Percentiles rank a stretch among this genome's conserved stretches.
Evolutionary conservation across 1,284 basidiomycete genomes (phyloP).

Genomic region (Erythrobasidium hasegawianum): DNA sequence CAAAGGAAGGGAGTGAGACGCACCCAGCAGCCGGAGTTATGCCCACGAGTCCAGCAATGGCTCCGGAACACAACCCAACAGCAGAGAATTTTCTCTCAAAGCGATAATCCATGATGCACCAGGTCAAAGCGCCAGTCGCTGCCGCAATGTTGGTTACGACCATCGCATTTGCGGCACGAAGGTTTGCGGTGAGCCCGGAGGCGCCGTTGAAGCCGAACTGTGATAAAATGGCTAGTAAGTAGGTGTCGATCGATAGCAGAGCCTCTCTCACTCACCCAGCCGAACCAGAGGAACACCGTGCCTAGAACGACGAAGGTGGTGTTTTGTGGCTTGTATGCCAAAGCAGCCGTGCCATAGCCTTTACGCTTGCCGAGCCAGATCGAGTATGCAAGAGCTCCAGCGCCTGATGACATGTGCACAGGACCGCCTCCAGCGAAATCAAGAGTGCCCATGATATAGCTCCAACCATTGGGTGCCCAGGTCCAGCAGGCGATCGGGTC

Average conservation of each 20-base stretch:
- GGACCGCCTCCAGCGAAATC: conserved; percentile 52
- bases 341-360: conserved; percentile 51
- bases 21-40: conserved; percentile 54
- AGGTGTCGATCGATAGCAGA: not conserved
- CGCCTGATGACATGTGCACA: conserved; percentile 51
- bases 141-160: conserved; percentile 51
- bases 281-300: conserved; percentile 52
- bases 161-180: conserved; percentile 51
- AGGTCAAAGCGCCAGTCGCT: conserved; percentile 49
- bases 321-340: conserved; percentile 52
- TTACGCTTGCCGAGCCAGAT: conserved; percentile 51
- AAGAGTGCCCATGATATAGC: conserved; percentile 46
- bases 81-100: conserved; percentile 53
- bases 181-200: conserved; percentile 50
- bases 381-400: conserved; percentile 43
- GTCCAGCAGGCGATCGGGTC: conserved; percentile 42
- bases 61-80: conserved; percentile 77
- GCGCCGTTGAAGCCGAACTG: conserved; percentile 48
- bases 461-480: conserved; percentile 36
- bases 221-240: not conserved
- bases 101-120: conserved; percentile 51
- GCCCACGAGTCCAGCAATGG: conserved; percentile 69
- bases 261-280: conserved; percentile 26
- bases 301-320: conserved; percentile 50
- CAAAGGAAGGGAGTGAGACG: conserved; percentile 48